A percentile compares a stretch with the other conserved stretches of the same genome.
phyloP scores from a whole-genome alignment of 768 basidiomycete genomes.

The Postia placenta region DNA sequence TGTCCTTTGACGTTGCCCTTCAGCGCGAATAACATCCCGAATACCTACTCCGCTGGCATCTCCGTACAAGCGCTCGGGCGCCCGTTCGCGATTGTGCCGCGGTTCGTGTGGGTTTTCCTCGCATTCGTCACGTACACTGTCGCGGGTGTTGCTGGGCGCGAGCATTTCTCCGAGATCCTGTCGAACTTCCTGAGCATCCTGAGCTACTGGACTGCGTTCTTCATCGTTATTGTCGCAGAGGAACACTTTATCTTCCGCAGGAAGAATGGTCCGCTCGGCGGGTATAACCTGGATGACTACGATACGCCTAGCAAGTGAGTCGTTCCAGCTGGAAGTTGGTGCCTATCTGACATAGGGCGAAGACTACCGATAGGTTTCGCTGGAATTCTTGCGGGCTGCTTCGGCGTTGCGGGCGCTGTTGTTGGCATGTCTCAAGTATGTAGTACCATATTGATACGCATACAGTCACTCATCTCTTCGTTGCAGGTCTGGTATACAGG shows the following conservation, averaged over 20 bases:
- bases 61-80: constrained; percentile 37
- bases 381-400: constrained; percentile 39
- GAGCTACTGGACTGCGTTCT: constrained; percentile 48
- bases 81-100: constrained; percentile 37
- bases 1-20: background rate
- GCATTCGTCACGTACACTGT: constrained; percentile 40
- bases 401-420: constrained; percentile 43
- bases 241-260: constrained; percentile 49
- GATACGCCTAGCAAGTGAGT: constrained; percentile 33
- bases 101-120: constrained; percentile 30
- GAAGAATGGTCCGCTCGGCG: constrained; percentile 33
- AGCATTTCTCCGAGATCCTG: constrained; percentile 35
- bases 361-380: constrained; percentile 45
- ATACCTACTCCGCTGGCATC: constrained; percentile 42
- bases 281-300: constrained; percentile 47
- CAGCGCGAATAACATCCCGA: constrained; percentile 43
- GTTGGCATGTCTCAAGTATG: constrained; percentile 43
- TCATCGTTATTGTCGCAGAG: constrained; percentile 37
- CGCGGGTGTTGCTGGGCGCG: constrained; percentile 41
- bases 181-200: constrained; percentile 35
- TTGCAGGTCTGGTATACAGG: constrained; percentile 42
- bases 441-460: background rate
- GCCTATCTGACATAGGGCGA: background rate
- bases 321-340: background rate
- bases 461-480: background rate